These are phyloP conservation scores for Hypoxylon sp. DNA, from an alignment of 2,329 filamentous ascomycete genomes.

Conservation along the genomic window DNA sequence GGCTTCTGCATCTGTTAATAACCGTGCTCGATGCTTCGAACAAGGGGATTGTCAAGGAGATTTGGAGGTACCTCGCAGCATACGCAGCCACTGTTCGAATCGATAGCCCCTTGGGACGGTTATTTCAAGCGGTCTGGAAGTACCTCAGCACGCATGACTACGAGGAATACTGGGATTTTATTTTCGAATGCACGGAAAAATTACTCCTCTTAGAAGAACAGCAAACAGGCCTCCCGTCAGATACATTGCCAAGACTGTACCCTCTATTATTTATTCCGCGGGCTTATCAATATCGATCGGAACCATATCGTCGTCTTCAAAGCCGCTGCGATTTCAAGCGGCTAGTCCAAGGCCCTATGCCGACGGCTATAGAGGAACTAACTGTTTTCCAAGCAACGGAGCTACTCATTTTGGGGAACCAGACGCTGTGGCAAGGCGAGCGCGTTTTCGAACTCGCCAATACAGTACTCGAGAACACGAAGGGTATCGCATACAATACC, in stretches of 20 bases:
- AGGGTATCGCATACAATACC: constrained; percentile 49
- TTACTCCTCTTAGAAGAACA: constrained; percentile 49
- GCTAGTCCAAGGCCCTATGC: constrained; percentile 45
- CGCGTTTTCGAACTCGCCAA: constrained; percentile 48
- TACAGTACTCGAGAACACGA: constrained; percentile 48
- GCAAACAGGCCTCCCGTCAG: constrained; percentile 48
- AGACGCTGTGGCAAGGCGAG: constrained; percentile 47
- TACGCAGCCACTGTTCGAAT: constrained; percentile 46
- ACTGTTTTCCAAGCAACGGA: constrained; percentile 50
- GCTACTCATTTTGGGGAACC: constrained; percentile 49
- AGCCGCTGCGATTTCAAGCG: constrained; percentile 49
- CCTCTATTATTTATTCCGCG: constrained; percentile 52
- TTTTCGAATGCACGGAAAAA: constrained; percentile 52
- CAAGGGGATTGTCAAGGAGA: constrained; percentile 50
- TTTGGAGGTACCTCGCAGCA: constrained; percentile 52
- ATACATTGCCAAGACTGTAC: constrained; percentile 50
- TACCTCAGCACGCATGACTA: constrained; percentile 51
- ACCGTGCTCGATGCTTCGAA: constrained; percentile 52
- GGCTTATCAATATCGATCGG: constrained; percentile 47
- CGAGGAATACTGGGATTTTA: constrained; percentile 52
- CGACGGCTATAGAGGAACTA: constrained; percentile 47
- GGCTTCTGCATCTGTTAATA: constrained; percentile 48
- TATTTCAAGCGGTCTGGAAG: constrained; percentile 51
- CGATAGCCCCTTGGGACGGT: constrained; percentile 48
- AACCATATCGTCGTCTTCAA: constrained; percentile 50